A percentile compares a stretch with the other conserved stretches of the same genome.
Conservation (phyloP, 2,329 filamentous ascomycete genomes). For the Cyphellophora attinorum region DNA sequence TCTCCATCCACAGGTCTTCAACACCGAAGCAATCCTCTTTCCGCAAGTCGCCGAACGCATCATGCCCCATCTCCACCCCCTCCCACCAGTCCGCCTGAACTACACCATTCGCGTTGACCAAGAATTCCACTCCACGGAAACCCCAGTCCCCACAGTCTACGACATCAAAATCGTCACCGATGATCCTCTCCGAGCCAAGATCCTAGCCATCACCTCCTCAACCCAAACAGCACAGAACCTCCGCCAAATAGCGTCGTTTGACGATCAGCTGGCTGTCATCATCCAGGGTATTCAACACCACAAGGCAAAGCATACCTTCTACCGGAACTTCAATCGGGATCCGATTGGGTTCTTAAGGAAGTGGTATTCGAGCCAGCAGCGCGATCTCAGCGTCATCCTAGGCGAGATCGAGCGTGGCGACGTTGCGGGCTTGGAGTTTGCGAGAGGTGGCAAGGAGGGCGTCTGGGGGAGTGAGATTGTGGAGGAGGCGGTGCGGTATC, state of each 20-base stretch:
- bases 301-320: conserved; percentile 85
- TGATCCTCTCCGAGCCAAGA: conserved; percentile 63
- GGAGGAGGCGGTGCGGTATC: conserved; percentile 52
- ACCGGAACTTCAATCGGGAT: conserved; percentile 66
- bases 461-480: conserved; percentile 56
- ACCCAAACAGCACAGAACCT: conserved; percentile 62
- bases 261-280: conserved; percentile 76
- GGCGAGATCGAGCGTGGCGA: conserved; percentile 64
- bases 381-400: conserved; percentile 78
- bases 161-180: conserved; percentile 79
- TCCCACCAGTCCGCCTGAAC: conserved; percentile 71
- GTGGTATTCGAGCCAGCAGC: conserved; percentile 85
- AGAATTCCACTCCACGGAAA: conserved; percentile 56
- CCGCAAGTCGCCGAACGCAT: conserved; percentile 76
- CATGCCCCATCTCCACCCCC: conserved; percentile 63
- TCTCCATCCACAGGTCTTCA: conserved; percentile 52
- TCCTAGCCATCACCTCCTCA: conserved; percentile 58
- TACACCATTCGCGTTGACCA: conserved; percentile 94
- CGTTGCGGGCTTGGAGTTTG: conserved; percentile 37
- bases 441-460: conserved; percentile 43
- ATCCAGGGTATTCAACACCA: conserved; percentile 74
- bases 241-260: conserved; percentile 64
- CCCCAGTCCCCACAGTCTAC: conserved; percentile 73
- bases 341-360: conserved; percentile 74
- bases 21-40: conserved; percentile 69